Base-by-base conservation (phyloP, 148 eudicot species). In the Drosera capensis region DNA sequence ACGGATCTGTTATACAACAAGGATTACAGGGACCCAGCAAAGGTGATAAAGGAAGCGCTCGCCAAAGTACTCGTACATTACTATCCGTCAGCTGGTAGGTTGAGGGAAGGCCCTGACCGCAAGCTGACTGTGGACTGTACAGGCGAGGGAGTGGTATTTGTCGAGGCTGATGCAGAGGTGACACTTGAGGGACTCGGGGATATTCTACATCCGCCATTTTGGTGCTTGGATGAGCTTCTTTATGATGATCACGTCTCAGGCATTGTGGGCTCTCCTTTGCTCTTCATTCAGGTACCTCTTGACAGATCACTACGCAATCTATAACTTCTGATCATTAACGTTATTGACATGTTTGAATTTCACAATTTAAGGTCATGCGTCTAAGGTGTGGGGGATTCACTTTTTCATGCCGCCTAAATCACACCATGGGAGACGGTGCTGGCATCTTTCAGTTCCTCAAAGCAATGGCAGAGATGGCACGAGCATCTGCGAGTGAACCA, bases 381-480 rank as follows among this genome's bases (percentile, higher is more conserved):
- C 37, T 53, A 14, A 21, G 12, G n/a, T 53, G 47, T 21, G 57
- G 57, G 29, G 57, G 57, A 26, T 53, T 53, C 47, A 43, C 30
- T 5, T 18, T 53, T n/a, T 39, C 57, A 29, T 14, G 41, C 1
- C 31, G 74, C 37, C 11, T 56, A 14, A 59, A 59, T 29, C 74
- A 69, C 54, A 56, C 66, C 0, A 56, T 64, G 49, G 38, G 57
- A 3, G 70, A 64, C 34, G 70, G 52, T 19, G 35, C 46, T 3
- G 70, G 74, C 0, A 13, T 69, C 14, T 52, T 59, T 35, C 63
- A 26, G 18, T 69, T 64, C 59, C 51, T 69, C 54, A 59, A 56
- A 22, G 70, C 74, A 13, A 35, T 69, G 16, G 61, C 66, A 2
- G 74, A 69, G 15, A 25, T 64, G 0, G 59, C 70, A 1, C 70